Evolutionary conservation across 2,329 filamentous ascomycete species (phyloP).

Genomic region (Trichoderma sp.): DNA sequence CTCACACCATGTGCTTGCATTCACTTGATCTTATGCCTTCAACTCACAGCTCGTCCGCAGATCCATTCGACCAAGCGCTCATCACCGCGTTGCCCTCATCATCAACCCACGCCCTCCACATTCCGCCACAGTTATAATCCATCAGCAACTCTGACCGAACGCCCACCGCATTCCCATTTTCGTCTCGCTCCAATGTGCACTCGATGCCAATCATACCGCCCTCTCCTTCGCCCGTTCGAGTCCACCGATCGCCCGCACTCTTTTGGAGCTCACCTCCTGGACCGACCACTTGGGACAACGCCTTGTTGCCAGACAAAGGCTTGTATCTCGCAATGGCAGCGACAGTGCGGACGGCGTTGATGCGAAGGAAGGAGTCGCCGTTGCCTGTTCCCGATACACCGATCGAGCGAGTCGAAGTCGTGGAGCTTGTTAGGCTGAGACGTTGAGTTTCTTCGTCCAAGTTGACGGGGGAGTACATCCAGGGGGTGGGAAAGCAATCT

Average conservation of each 20-base stretch:
- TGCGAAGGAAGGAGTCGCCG: conserved; percentile 82
- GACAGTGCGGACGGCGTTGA: conserved; percentile 71
- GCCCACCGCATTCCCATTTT: conserved; percentile 47
- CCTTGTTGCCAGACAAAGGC: conserved; percentile 54
- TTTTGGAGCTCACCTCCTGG: conserved; percentile 72
- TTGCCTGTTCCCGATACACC: conserved; percentile 83
- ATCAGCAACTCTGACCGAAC: conserved; percentile 62
- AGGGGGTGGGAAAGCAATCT: conserved; percentile 62
- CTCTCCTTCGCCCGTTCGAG: conserved; percentile 74
- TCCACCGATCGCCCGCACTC: conserved; percentile 76
- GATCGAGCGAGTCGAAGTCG: conserved; percentile 42
- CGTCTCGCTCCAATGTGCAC: conserved; percentile 52
- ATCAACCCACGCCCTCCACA: conserved; percentile 81
- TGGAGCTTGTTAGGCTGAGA: neutral
- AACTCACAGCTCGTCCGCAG: conserved; percentile 31
- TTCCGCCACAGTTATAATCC: conserved; percentile 84
- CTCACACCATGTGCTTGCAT: neutral
- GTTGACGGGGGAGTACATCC: conserved; percentile 42
- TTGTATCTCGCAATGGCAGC: conserved; percentile 73
- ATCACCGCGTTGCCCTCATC: conserved; percentile 61
- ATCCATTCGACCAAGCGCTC: conserved; percentile 46
- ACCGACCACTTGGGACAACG: conserved; percentile 69
- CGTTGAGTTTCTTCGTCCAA: conserved; percentile 7
- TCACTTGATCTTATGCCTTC: neutral
- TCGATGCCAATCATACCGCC: conserved; percentile 88